These are phyloP conservation scores for Carnegiea gigantea DNA, from an alignment of 179 eudicot genomes.

Conservation along the genomic window DNA sequence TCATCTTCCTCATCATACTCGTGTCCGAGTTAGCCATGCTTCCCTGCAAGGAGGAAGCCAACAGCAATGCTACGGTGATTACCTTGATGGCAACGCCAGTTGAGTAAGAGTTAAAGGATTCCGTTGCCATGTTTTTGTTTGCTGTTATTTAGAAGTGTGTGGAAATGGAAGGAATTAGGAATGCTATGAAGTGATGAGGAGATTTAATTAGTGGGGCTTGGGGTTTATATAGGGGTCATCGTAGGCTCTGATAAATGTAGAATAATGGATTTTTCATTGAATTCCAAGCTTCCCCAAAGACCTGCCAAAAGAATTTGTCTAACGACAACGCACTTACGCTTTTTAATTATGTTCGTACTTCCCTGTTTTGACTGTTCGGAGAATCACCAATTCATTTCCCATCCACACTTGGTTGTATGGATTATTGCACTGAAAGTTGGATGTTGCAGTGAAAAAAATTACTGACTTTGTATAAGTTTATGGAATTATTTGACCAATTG, in stretches of 20 bases:
- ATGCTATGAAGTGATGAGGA: neutral
- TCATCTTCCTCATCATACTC: neutral
- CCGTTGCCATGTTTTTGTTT: neutral
- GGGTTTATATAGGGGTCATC: constrained; percentile 17
- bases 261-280: neutral
- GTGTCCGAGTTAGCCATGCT: neutral
- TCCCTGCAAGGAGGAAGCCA: constrained; percentile 1
- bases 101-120: neutral
- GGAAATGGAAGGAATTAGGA: neutral
- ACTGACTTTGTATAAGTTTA: too few species aligned
- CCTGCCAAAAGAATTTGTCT: neutral
- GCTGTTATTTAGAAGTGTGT: neutral
- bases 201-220: neutral
- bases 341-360: too few species aligned
- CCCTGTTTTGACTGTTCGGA: too few species aligned
- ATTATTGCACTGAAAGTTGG: too few species aligned
- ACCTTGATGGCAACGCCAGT: constrained; percentile 35
- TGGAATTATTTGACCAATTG: too few species aligned
- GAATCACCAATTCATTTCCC: too few species aligned
- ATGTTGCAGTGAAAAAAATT: too few species aligned
- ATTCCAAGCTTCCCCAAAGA: neutral
- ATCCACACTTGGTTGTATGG: too few species aligned
- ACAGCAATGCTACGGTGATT: neutral
- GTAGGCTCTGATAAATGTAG: neutral
- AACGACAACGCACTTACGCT: neutral